phyloP scores from a whole-genome alignment of 208 protist genomes.

The Naegleria lovaniensis region DNA sequence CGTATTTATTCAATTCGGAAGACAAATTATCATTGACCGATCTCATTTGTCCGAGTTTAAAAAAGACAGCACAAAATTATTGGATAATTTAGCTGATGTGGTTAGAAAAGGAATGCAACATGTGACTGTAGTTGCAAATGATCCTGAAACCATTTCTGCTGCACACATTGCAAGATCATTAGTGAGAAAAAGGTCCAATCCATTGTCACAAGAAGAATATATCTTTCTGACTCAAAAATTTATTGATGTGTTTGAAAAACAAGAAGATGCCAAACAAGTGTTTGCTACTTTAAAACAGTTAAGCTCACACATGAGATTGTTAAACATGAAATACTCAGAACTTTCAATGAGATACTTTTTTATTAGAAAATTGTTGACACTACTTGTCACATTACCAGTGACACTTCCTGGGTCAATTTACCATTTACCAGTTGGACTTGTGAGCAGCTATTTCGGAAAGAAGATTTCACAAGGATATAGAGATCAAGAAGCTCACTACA shows the following conservation, averaged over 20 bases:
- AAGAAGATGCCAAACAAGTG: neutral
- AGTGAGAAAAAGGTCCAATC: neutral
- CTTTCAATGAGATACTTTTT: neutral
- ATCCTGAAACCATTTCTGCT: neutral
- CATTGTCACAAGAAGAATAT: neutral
- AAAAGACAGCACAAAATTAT: too few relatives aligned
- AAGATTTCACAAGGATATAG: conserved; percentile 8
- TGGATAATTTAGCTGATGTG: neutral
- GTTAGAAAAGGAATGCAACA: neutral
- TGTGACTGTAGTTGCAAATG: neutral
- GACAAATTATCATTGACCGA: neutral
- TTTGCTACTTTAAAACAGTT: neutral
- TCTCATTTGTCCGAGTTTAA: neutral
- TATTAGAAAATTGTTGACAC: neutral
- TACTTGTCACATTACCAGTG: neutral
- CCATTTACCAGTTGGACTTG: neutral
- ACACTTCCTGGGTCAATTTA: conserved; percentile 4
- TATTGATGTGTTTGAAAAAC: neutral
- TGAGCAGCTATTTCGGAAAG: neutral
- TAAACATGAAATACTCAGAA: neutral
- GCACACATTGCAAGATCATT: conserved; percentile 2
- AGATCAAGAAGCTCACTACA: conserved; percentile 26
- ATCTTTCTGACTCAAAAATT: neutral
- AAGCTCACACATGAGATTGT: neutral
- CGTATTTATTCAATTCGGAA: conserved; percentile 15